phyloP scores from a whole-genome alignment of 164 flowering plant genomes.

The Annona squamosa region DNA sequence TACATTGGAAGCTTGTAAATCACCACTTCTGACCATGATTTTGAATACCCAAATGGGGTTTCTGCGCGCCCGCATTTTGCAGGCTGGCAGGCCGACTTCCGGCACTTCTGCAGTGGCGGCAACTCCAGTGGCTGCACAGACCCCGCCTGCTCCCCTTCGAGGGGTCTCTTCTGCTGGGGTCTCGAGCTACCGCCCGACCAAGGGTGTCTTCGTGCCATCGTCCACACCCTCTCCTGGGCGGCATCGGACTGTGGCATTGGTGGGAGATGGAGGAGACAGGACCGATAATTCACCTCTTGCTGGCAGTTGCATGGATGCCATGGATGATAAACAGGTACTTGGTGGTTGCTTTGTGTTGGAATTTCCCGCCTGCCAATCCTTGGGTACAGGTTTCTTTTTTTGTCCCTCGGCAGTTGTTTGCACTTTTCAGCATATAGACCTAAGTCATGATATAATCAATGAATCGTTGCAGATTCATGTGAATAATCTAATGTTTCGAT shows the following conservation, averaged over 20 bases:
- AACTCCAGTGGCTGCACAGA: slow-evolving; percentile 40
- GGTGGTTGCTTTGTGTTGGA: neutral
- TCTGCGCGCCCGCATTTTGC: slow-evolving; percentile 18
- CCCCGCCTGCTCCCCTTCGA: slow-evolving; percentile 41
- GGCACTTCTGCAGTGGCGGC: slow-evolving; percentile 26
- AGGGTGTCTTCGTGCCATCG: slow-evolving; percentile 44
- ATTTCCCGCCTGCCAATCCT: no score
- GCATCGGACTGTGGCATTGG: slow-evolving; percentile 32
- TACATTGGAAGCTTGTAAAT: neutral
- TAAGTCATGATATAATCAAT: no score
- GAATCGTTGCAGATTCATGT: no score
- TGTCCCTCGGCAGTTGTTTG: no score
- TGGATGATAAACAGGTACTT: slow-evolving; percentile 55
- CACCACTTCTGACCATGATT: neutral
- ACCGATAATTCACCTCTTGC: slow-evolving; percentile 36
- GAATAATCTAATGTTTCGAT: no score
- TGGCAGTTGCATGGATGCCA: slow-evolving; percentile 39
- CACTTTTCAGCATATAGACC: no score
- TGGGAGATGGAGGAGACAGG: slow-evolving; percentile 47
- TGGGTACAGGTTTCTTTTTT: no score
- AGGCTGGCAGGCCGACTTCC: slow-evolving; percentile 24
- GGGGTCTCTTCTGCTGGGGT: slow-evolving; percentile 42
- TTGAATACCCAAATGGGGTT: slow-evolving; percentile 9
- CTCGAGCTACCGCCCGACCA: slow-evolving; percentile 39
- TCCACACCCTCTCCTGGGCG: slow-evolving; percentile 30